phyloP scores from a whole-genome alignment of 495 filamentous ascomycete species.

The Clohesyomyces aquaticus region DNA sequence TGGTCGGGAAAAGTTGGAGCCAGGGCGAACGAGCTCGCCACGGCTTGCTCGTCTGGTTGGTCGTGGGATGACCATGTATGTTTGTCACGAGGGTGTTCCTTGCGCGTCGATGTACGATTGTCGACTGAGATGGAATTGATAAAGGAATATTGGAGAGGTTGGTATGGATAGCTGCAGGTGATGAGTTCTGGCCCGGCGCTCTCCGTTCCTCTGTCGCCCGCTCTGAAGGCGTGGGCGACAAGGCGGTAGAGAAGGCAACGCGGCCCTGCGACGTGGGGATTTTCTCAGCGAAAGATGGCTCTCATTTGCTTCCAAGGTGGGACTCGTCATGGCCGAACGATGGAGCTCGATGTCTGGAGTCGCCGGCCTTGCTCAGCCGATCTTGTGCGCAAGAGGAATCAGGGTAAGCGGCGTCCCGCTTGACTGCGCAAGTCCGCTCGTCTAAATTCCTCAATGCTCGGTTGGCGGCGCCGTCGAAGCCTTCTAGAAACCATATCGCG shows the following conservation, averaged over 20 bases:
- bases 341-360: too few relatives aligned
- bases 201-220: too few relatives aligned
- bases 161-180: not conserved
- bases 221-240: too few relatives aligned
- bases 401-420: slow-evolving; percentile 4
- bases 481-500: slow-evolving; percentile 17
- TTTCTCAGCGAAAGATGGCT: not conserved
- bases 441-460: slow-evolving; percentile 13
- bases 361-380: too few relatives aligned
- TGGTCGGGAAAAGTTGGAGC: too few relatives aligned
- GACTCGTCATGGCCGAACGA: too few relatives aligned
- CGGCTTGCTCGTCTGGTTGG: not conserved
- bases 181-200: too few relatives aligned
- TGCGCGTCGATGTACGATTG: not conserved
- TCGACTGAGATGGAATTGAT: not conserved
- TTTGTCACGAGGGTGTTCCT: slow-evolving; percentile 20
- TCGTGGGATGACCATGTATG: not conserved
- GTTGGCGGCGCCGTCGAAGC: slow-evolving; percentile 10
- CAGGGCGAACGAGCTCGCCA: not conserved
- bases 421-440: slow-evolving; percentile 16
- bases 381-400: too few relatives aligned
- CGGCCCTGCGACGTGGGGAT: not conserved
- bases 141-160: not conserved
- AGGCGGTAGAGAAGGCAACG: not conserved
- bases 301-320: not conserved